phyloP scores from a whole-genome alignment of 192 early-diverging fungal genomes.

The Spizellomyces punctatus region DNA sequence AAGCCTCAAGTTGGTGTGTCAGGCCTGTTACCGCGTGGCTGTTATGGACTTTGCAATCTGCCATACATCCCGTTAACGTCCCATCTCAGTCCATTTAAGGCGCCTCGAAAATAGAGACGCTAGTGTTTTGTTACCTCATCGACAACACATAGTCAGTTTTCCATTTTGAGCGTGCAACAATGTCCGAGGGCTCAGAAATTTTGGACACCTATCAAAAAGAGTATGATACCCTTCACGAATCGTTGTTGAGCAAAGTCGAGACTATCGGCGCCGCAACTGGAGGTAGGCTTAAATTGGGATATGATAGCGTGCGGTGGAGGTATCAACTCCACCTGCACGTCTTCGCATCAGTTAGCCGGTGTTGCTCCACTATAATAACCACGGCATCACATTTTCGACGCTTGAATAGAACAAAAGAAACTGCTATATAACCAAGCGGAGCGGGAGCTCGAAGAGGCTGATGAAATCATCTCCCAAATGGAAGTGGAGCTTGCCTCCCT shows the following conservation, averaged over 20 bases:
- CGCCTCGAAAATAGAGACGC: too few species aligned
- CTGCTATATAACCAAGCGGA: slow-evolving; percentile 74
- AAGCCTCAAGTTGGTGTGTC: too few species aligned
- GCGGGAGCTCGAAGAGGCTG: slow-evolving; percentile 85
- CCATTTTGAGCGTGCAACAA: neutral
- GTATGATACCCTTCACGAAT: slow-evolving; percentile 61
- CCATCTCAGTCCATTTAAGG: too few species aligned
- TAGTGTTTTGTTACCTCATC: neutral
- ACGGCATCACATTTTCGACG: neutral
- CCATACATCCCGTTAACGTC: too few species aligned
- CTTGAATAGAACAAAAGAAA: slow-evolving; percentile 67
- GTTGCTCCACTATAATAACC: neutral
- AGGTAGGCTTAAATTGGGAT: slow-evolving; percentile 41
- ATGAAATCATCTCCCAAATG: slow-evolving; percentile 92
- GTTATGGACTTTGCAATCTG: too few species aligned
- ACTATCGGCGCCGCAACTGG: slow-evolving; percentile 62
- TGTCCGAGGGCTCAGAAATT: slow-evolving; percentile 66
- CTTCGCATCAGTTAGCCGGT: neutral
- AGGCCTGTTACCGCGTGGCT: too few species aligned
- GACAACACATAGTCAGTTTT: neutral
- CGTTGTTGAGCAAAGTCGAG: slow-evolving; percentile 61
- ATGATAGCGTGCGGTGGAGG: neutral
- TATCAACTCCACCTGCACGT: neutral
- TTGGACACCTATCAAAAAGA: slow-evolving; percentile 90
- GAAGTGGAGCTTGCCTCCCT: slow-evolving; percentile 88